phyloP scores from a whole-genome alignment of 768 basidiomycete genomes.

The Lepiota brunneoincarnata region DNA sequence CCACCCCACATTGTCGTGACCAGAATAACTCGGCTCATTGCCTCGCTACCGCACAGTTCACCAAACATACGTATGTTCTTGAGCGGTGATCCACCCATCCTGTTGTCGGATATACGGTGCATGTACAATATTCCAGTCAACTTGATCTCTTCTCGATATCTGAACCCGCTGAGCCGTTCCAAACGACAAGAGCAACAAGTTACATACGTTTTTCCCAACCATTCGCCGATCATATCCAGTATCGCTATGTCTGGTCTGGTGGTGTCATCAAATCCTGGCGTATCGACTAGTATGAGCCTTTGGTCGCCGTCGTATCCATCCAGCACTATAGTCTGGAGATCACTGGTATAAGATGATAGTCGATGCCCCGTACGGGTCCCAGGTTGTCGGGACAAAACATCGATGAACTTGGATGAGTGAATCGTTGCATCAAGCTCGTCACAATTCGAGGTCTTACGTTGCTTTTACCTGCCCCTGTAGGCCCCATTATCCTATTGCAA shows the following conservation, averaged over 20 bases:
- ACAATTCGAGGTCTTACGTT: not conserved
- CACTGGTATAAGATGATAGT: slow-evolving; percentile 9
- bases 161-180: not conserved
- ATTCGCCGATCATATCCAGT: slow-evolving; percentile 8
- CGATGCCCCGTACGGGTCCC: not conserved
- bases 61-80: slow-evolving; percentile 52
- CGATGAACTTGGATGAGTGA: slow-evolving; percentile 5
- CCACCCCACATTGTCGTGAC: slow-evolving; percentile 55
- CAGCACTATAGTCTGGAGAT: slow-evolving; percentile 2
- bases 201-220: slow-evolving; percentile 11
- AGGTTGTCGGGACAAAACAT: not conserved
- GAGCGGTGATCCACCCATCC: slow-evolving; percentile 48
- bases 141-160: slow-evolving; percentile 15
- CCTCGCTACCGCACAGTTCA: slow-evolving; percentile 47
- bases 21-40: slow-evolving; percentile 49
- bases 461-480: slow-evolving; percentile 11
- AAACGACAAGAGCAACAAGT: not conserved
- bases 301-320: not conserved
- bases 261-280: slow-evolving; percentile 16
- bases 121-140: slow-evolving; percentile 18
- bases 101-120: slow-evolving; percentile 17
- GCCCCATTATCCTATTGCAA: slow-evolving; percentile 9
- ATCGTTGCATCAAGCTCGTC: not conserved
- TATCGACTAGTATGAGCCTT: slow-evolving; percentile 15
- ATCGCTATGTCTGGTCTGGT: slow-evolving; percentile 7